A percentile compares a stretch with the other conserved stretches of the same genome.
Evolutionary conservation across 1,284 basidiomycete genomes (phyloP).

Genomic region (Sutorius eximius): DNA sequence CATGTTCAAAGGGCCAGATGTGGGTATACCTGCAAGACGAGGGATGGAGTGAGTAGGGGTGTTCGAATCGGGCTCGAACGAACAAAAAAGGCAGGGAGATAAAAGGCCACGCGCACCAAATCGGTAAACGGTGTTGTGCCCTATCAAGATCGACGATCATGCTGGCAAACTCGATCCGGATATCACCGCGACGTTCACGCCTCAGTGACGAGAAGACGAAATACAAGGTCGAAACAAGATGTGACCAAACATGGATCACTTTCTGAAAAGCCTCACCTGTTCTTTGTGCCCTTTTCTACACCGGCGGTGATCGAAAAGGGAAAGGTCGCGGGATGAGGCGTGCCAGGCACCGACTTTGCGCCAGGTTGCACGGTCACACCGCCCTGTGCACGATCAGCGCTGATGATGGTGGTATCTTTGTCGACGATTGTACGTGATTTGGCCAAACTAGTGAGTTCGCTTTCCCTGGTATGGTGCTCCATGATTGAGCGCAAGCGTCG

Average conservation of each 20-base stretch:
- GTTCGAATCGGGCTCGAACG: neutral
- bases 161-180: neutral
- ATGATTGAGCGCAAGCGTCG: conserved; percentile 86
- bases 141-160: conserved; percentile 7
- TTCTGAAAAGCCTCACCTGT: conserved; percentile 52
- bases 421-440: conserved; percentile 10
- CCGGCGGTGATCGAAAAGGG: conserved; percentile 96
- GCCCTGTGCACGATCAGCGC: conserved; percentile 5
- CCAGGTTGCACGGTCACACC: conserved; percentile 11
- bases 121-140: neutral
- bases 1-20: conserved; percentile 96
- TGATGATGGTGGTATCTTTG: neutral
- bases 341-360: conserved; percentile 26
- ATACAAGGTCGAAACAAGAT: neutral
- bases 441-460: conserved; percentile 14
- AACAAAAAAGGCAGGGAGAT: neutral
- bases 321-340: conserved; percentile 42
- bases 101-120: neutral
- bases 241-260: neutral
- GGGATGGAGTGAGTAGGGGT: conserved; percentile 4
- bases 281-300: conserved; percentile 93
- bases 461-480: conserved; percentile 80
- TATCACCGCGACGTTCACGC: no score
- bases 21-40: conserved; percentile 70
- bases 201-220: neutral